Evolutionary conservation across 2,329 filamentous ascomycete genomes (phyloP), one percentile per base, ranked within the genome.

Genomic region (Microsporum canis): DNA sequence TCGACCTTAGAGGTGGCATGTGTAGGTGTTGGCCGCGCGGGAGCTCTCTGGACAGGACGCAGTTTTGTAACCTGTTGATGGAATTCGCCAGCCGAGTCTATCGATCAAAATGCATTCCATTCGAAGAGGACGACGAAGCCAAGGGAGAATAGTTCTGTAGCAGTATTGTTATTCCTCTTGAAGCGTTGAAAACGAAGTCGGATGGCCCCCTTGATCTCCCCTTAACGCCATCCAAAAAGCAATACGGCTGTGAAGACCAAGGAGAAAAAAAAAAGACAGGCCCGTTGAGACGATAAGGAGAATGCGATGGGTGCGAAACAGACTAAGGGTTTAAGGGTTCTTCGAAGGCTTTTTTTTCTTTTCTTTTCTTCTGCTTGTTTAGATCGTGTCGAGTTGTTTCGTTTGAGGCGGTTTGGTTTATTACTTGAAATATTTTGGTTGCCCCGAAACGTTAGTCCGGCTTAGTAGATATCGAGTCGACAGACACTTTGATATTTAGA

Each of bases 1-100:
- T 73, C 61, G 72, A 73, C 69, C 71, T 73, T 66, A 68, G 68
- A 64, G 70, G 70, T 72, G 75, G 74, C 74, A 76, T 76, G 73
- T 75, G 74, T 75, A 39, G 33, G n/a, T 36, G 23, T 55, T n/a
- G 29, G 51, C 51, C 12, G 45, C 45, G 45, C 45, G 45, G 39
- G 45, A 27, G 45, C 12, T 12, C 23, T 51, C 45, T 27, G 31
- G 45, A 29, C 45, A 51, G 45, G 31, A 38, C 31, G 51, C 51
- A 34, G 51, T 55, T 31, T 55, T 6, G 51, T n/a, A 8, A 31
- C 51, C 33, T 6, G 31, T 23, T 34, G 51, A 55, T 55, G 23
- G 14, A 31, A 31, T 55, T 55, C 51, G 31, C 51, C 51, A 31
- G 51, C 51, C 51, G 51, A 34, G 51, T 55, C 51, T 55, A 14